Evolutionary conservation across 208 protist genomes (phyloP), one percentile per base, ranked within the genome.

Genomic region (Trypanosoma conorhini): DNA sequence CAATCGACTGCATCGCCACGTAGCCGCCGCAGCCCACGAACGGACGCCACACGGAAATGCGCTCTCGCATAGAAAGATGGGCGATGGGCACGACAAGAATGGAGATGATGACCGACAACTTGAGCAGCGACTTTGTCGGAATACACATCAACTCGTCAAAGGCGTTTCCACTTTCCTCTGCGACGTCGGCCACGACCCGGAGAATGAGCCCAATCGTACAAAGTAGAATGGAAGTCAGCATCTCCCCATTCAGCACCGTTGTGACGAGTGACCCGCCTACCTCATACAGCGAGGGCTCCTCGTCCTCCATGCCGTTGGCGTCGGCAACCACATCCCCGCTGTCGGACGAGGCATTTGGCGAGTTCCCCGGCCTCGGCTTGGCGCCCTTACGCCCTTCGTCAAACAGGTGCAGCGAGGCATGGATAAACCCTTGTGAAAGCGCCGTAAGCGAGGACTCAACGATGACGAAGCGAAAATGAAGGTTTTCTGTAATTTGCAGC

Each of bases 381-480:
- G 1, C 17, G 19, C 5, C 31, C 52, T 66, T 68, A 50, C 46
- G 44, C 56, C 59, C 64, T 21, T 75, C 74, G 26, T 74, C 77
- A 52, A 94, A 92, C 24, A 83, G 22, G 65, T 82, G 65, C 38
- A 95, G 75, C 15, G 89, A 90, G 17, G 77, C 69, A 74, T 95
- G 89, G 38, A 92, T 80, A 54, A 86, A 80, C 19, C 84, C 63
- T 68, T 95, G 89, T 28, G 89, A 79, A 28, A 92, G 67, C 9
- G 85, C 63, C 0, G 82, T 58, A 42, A 73, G 67, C 15, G 76
- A 68, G 4, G 82, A 74, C 21, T 77, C 58, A 44, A 87, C 74
- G n/a, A 94, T 62, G 19, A 85, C 54, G 69, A 89, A 70, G 15
- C 69, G 76, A 50, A 79, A 77, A 52, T 82, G 63, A 22, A 70